These are phyloP conservation scores for Entonaema liquescens DNA, from an alignment of 495 filamentous ascomycete genomes.

Conservation along the genomic window DNA sequence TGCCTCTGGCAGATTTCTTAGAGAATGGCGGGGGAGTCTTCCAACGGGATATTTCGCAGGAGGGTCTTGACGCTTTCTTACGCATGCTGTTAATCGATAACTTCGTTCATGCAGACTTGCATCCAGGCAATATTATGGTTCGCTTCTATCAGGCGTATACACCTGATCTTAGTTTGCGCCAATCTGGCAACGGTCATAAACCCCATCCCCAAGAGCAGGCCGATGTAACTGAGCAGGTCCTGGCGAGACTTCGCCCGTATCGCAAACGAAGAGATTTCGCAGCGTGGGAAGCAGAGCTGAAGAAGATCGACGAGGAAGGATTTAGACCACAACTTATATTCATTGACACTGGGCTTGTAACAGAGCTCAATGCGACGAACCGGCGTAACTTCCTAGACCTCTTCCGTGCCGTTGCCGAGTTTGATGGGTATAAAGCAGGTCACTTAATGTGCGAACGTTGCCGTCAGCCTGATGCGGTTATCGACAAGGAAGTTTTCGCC, in stretches of 20 bases:
- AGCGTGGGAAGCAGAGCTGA: conserved; percentile 76
- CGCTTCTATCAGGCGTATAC: conserved; percentile 90
- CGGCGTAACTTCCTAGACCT: conserved; percentile 93
- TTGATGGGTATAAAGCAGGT: conserved; percentile 95
- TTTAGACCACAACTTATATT: conserved; percentile 96
- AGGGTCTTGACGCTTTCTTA: conserved; percentile 96
- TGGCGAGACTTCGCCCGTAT: conserved; percentile 79
- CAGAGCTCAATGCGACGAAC: conserved; percentile 87
- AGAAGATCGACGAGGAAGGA: conserved; percentile 84
- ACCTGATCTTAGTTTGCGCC: conserved; percentile 65
- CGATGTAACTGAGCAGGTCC: conserved; percentile 89
- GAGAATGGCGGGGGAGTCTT: conserved; percentile 91
- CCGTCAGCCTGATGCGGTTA: conserved; percentile 85
- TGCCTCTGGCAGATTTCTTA: conserved; percentile 89
- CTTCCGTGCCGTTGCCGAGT: conserved; percentile 95
- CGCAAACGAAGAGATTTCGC: conserved; percentile 61
- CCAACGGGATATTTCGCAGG: conserved; percentile 91
- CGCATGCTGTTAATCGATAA: conserved; percentile 98
- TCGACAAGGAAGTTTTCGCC: conserved; percentile 89
- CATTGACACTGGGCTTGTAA: conserved; percentile 97
- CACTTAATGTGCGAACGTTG: conserved; percentile 96
- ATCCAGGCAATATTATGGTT: conserved; percentile 99
- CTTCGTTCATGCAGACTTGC: conserved; percentile 97
- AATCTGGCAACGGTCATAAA: conserved; percentile 50
- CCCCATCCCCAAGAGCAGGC: conserved; percentile 60